phyloP scores from a whole-genome alignment of 306 rosid species.

The Bauhinia variegata region DNA sequence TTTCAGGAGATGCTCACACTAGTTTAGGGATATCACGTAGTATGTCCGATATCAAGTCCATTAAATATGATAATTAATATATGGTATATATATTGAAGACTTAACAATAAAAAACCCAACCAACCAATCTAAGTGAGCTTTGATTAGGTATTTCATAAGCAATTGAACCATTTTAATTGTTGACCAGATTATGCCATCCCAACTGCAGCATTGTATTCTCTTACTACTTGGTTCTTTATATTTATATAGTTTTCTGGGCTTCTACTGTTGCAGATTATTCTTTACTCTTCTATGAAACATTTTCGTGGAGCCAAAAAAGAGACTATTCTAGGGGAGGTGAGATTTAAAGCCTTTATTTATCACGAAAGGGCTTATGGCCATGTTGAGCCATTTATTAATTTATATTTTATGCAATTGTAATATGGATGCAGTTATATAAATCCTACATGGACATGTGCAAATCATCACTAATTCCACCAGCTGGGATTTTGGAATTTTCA shows the following conservation, averaged over 20 bases:
- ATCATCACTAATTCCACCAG: slow-evolving; percentile 63
- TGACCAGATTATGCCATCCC: neutral
- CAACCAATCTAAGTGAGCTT: neutral
- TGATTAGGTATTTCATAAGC: neutral
- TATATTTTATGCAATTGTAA: slow-evolving; percentile 3
- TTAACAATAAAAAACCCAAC: neutral
- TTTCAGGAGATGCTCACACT: neutral
- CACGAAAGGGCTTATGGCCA: neutral
- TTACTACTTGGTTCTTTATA: neutral
- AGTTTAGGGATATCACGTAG: neutral
- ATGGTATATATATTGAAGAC: neutral
- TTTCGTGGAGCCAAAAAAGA: slow-evolving; percentile 79
- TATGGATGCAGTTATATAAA: slow-evolving; percentile 70
- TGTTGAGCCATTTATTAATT: slow-evolving; percentile 12
- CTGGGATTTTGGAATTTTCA: slow-evolving; percentile 73
- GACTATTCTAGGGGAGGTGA: slow-evolving; percentile 73
- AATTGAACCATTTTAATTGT: neutral
- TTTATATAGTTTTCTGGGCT: slow-evolving; percentile 14
- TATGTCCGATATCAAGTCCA: neutral
- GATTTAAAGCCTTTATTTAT: slow-evolving; percentile 24
- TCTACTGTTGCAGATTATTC: slow-evolving; percentile 58
- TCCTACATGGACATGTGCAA: slow-evolving; percentile 70
- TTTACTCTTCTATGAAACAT: slow-evolving; percentile 79
- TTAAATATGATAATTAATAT: neutral
- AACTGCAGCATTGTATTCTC: neutral